Evolutionary conservation across 2,329 filamentous ascomycete genomes (phyloP).

Genomic region (Phaeosphaeriaceae sp.): DNA sequence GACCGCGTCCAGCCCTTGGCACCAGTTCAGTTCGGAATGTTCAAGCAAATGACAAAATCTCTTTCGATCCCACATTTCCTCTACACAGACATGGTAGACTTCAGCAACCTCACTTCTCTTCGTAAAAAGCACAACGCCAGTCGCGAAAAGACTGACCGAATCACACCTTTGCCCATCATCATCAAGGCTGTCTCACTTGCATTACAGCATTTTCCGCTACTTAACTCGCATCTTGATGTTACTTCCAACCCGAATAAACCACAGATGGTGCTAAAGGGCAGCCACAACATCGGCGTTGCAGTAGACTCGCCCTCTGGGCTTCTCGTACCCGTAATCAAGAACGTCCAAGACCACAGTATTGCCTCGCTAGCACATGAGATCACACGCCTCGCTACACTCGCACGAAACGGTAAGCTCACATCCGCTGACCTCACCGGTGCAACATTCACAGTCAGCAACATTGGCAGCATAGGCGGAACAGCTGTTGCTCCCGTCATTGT

Average conservation of each 20-base stretch:
- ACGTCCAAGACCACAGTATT: slow-evolving; percentile 79
- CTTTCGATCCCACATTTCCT: slow-evolving; percentile 93
- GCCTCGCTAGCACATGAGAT: slow-evolving; percentile 80
- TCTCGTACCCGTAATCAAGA: slow-evolving; percentile 87
- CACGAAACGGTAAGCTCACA: slow-evolving; percentile 74
- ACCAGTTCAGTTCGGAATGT: slow-evolving; percentile 88
- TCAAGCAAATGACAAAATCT: slow-evolving; percentile 95
- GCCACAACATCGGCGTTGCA: slow-evolving; percentile 94
- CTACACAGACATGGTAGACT: slow-evolving; percentile 88
- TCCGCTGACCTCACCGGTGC: slow-evolving; percentile 80
- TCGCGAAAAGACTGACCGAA: slow-evolving; percentile 54
- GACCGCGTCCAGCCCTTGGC: slow-evolving; percentile 76
- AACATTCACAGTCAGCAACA: slow-evolving; percentile 96
- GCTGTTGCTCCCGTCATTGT: slow-evolving; percentile 92
- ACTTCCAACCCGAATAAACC: slow-evolving; percentile 67
- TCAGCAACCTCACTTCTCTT: slow-evolving; percentile 74
- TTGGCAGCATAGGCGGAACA: slow-evolving; percentile 91
- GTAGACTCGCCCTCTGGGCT: slow-evolving; percentile 92
- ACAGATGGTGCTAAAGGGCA: slow-evolving; percentile 75
- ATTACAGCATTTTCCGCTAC: slow-evolving; percentile 78
- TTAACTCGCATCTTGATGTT: slow-evolving; percentile 84
- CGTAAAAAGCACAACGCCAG: slow-evolving; percentile 73
- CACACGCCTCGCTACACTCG: slow-evolving; percentile 72
- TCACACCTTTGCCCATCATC: slow-evolving; percentile 93
- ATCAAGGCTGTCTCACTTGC: slow-evolving; percentile 93